A percentile compares a stretch with the other conserved stretches of the same genome.
phyloP scores from a whole-genome alignment of 2,329 filamentous ascomycete genomes.

The Colletotrichum camelliae region DNA sequence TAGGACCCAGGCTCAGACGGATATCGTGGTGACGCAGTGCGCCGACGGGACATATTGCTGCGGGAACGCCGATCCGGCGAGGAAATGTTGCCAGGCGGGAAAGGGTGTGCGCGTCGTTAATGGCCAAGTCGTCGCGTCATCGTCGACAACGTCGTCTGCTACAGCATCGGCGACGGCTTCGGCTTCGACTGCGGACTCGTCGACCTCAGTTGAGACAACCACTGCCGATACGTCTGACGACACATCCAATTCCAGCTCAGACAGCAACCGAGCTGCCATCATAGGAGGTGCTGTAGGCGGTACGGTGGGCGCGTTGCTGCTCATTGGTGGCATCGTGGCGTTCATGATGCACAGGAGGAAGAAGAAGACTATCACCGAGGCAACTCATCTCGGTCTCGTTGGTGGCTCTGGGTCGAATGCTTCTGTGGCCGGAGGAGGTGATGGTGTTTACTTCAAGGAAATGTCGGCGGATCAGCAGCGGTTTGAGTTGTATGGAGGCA shows the following conservation, averaged over 20 bases:
- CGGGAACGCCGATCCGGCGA: neutral
- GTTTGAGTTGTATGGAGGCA: neutral
- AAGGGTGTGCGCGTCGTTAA: neutral
- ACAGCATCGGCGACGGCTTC: rapidly evolving
- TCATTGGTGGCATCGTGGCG: neutral
- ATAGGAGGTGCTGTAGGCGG: neutral
- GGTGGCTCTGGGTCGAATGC: neutral
- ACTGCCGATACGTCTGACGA: rapidly evolving
- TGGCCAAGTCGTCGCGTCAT: neutral
- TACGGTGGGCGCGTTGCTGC: neutral
- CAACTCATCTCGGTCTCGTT: neutral
- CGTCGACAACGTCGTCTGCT: neutral
- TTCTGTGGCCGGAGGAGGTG: neutral
- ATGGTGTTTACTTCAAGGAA: neutral
- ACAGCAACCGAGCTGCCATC: neutral
- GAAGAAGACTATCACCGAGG: neutral
- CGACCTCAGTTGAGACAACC: neutral
- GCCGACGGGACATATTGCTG: neutral
- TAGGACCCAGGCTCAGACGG: neutral
- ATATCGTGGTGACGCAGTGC: neutral
- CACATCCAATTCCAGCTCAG: neutral
- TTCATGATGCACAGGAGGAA: neutral
- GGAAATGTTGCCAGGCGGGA: neutral
- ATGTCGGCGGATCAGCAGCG: neutral
- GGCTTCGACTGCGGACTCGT: neutral